Evolutionary conservation across 306 rosid genomes (phyloP).

Genomic region (Prunus mume): DNA sequence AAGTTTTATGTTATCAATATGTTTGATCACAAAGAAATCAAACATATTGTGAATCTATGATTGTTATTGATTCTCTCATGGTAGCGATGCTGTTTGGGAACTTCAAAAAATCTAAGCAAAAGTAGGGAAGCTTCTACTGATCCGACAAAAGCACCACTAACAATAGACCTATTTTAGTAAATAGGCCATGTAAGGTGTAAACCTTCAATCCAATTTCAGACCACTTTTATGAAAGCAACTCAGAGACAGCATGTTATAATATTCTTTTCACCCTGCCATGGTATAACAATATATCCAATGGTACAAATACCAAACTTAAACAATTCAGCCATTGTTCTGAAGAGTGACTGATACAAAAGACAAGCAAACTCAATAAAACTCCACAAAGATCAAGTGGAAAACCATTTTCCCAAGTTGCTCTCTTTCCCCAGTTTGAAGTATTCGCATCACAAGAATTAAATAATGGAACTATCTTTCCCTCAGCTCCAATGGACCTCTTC

Average conservation of each 20-base stretch:
- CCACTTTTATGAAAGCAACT: background rate
- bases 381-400: conserved; percentile 15
- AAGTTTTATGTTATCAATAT: too few relatives aligned
- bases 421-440: conserved; percentile 15
- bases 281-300: background rate
- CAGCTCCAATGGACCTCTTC: background rate
- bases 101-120: too few relatives aligned
- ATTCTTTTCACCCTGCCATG: background rate
- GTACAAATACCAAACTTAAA: background rate
- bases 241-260: background rate
- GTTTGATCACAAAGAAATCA: too few relatives aligned
- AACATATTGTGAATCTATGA: too few relatives aligned
- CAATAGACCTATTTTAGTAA: too few relatives aligned
- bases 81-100: too few relatives aligned
- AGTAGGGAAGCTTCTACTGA: too few relatives aligned
- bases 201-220: too few relatives aligned
- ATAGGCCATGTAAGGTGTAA: too few relatives aligned
- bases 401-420: conserved; percentile 18
- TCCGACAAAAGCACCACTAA: too few relatives aligned
- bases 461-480: conserved; percentile 7
- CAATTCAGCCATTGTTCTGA: background rate
- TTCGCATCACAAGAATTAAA: background rate
- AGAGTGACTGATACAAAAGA: background rate
- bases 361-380: background rate
- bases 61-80: too few relatives aligned